Conservation (phyloP, 164 flowering plant genomes). For the Stephania yunnanensis region DNA sequence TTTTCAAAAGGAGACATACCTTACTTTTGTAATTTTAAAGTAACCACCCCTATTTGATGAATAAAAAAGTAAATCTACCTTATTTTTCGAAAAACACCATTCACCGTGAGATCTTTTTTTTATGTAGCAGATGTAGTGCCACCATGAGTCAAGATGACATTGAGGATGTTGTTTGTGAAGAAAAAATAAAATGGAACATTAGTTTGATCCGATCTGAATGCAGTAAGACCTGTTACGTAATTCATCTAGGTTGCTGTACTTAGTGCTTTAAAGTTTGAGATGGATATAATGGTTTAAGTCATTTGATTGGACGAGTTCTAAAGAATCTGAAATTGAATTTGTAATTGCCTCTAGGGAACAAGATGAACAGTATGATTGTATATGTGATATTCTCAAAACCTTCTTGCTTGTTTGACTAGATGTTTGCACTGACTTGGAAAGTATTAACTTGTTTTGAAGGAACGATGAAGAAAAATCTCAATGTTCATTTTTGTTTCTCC, state of each 20-base stretch:
- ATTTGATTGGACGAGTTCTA: background rate
- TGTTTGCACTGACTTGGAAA: background rate
- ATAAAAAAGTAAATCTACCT: too few species aligned
- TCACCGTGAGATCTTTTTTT: background rate
- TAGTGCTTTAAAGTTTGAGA: background rate
- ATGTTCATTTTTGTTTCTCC: too few species aligned
- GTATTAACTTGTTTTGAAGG: background rate
- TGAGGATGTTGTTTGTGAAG: background rate
- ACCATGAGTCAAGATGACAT: background rate
- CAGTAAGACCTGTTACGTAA: background rate
- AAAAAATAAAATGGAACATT: background rate
- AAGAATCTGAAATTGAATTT: background rate
- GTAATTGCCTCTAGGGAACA: background rate
- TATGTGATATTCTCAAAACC: background rate
- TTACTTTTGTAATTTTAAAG: too few species aligned
- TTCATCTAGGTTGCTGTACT: background rate
- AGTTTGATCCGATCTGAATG: background rate
- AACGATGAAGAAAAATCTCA: too few species aligned
- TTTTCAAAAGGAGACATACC: too few species aligned
- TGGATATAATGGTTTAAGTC: background rate
- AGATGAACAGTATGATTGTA: background rate
- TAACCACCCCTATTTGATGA: too few species aligned
- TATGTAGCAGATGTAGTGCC: background rate
- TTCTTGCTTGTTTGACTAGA: background rate
- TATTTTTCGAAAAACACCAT: too few species aligned